Conservation (phyloP, 2,329 filamentous ascomycete species). For the Ophiostoma montium region DNA sequence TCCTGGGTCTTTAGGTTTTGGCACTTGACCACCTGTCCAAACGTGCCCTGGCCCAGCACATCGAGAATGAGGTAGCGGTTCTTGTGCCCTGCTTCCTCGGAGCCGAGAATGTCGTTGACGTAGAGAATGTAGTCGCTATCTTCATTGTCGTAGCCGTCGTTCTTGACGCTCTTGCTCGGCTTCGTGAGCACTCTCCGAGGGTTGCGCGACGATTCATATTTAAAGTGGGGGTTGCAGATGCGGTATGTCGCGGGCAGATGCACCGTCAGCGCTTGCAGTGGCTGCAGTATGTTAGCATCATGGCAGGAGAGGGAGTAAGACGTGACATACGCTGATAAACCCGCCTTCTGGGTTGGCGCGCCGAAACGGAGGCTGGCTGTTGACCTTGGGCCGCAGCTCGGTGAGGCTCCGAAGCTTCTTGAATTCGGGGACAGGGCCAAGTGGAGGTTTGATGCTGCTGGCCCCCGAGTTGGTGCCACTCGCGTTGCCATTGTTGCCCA, state of each 20-base stretch:
- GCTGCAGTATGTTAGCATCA: slow-evolving; percentile 33
- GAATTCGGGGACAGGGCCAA: slow-evolving; percentile 75
- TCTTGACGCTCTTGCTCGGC: slow-evolving; percentile 95
- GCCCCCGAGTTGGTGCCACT: slow-evolving; percentile 2
- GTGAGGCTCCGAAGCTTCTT: slow-evolving; percentile 57
- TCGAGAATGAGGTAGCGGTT: slow-evolving; percentile 96
- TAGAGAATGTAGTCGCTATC: slow-evolving; percentile 99
- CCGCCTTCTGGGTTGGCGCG: slow-evolving; percentile 92
- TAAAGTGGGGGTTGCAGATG: slow-evolving; percentile 95
- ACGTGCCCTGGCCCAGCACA: slow-evolving; percentile 92
- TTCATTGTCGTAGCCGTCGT: slow-evolving; percentile 97
- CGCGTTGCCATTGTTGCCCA: slow-evolving; percentile 2
- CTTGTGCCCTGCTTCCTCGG: slow-evolving; percentile 95
- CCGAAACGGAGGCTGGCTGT: slow-evolving; percentile 76
- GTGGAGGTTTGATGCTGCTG: slow-evolving; percentile 21
- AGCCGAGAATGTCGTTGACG: slow-evolving; percentile 95
- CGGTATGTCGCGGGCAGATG: slow-evolving; percentile 91
- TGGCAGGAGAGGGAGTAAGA: slow-evolving; percentile 7
- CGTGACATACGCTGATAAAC: slow-evolving; percentile 81
- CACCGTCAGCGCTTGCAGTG: slow-evolving; percentile 85
- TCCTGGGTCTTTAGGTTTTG: slow-evolving; percentile 98
- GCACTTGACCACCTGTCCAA: slow-evolving; percentile 97
- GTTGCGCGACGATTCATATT: slow-evolving; percentile 96
- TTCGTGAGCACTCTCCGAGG: slow-evolving; percentile 92
- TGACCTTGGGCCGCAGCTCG: slow-evolving; percentile 72